Evolutionary conservation across 345 rosid genomes (phyloP).

Genomic region (Rubroshorea leprosula): DNA sequence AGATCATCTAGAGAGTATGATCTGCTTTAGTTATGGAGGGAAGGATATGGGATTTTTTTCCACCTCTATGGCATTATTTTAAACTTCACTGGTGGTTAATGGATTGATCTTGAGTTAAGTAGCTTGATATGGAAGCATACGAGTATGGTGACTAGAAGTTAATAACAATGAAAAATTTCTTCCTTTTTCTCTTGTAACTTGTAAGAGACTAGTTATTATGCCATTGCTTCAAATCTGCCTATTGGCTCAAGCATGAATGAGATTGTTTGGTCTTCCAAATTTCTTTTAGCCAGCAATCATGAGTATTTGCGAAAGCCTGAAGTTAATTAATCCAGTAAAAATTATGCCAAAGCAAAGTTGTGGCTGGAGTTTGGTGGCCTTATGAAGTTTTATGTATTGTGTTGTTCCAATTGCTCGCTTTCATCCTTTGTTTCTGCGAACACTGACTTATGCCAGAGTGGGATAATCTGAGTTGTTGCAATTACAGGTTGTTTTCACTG

Average conservation of each 20-base stretch:
- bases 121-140: no score
- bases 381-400: neutral
- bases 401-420: neutral
- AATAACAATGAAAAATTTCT: no score
- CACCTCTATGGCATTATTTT: neutral
- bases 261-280: no score
- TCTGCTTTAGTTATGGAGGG: neutral
- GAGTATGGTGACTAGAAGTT: neutral
- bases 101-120: no score
- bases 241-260: neutral
- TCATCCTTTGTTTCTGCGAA: neutral
- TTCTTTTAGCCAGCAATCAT: neutral
- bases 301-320: no score
- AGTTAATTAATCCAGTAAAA: no score
- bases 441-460: neutral
- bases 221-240: neutral
- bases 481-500: slow-evolving; percentile 80
- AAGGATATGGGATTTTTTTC: neutral
- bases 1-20: neutral
- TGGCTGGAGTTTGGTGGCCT: neutral
- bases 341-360: neutral
- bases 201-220: neutral
- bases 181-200: neutral
- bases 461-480: neutral
- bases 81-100: neutral